These are phyloP conservation scores for Gossypium lobatum DNA, from an alignment of 441 rosid species.

Conservation along the genomic window DNA sequence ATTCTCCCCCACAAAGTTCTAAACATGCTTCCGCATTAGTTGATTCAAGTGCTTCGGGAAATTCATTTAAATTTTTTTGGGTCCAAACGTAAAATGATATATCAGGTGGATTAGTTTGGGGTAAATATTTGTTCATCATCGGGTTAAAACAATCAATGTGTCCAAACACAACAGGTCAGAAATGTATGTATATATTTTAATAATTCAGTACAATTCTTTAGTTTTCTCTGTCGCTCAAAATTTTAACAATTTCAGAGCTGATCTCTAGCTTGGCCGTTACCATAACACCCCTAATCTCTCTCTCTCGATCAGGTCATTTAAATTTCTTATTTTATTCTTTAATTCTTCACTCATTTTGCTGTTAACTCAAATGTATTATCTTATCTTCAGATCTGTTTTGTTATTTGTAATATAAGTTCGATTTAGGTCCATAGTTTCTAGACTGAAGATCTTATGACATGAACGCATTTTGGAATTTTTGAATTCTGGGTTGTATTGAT, in stretches of 20 bases:
- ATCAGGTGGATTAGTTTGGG: neutral
- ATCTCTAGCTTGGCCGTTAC: neutral
- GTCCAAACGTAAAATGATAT: too few species aligned
- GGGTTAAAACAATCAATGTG: neutral
- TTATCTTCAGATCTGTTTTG: neutral
- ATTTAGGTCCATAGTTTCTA: neutral
- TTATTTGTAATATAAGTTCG: neutral
- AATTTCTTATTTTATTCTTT: too few species aligned
- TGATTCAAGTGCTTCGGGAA: too few species aligned
- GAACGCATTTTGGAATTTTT: neutral
- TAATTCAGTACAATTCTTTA: neutral
- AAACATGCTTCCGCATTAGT: too few species aligned
- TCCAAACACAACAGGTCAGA: neutral
- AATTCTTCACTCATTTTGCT: neutral
- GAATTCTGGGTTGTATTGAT: neutral
- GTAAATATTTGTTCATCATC: neutral
- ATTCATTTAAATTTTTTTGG: too few species aligned
- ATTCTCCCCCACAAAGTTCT: too few species aligned
- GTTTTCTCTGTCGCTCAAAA: neutral
- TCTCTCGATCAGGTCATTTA: neutral
- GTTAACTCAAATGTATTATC: neutral
- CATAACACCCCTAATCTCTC: neutral
- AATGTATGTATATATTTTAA: neutral
- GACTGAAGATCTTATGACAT: neutral
- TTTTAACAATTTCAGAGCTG: neutral